Evolutionary conservation across 495 filamentous ascomycete genomes (phyloP), one percentile per base, ranked within the genome.

Genomic region (Bacidia gigantensis): DNA sequence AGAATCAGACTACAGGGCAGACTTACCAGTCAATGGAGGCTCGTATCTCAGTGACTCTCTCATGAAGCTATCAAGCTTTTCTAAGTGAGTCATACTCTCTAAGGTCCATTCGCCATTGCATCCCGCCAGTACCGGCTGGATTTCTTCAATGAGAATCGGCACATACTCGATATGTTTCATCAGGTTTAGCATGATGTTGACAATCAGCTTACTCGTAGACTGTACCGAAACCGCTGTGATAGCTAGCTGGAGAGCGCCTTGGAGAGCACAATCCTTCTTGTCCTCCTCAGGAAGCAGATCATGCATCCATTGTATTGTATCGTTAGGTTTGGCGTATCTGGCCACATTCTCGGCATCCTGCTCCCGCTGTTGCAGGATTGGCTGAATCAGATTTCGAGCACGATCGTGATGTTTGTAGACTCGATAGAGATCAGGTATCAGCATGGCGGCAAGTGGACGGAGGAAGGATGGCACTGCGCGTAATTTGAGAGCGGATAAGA

Each of bases 1-100:
- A 61, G 61, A 42, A 72, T 25, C 21, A 70, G 69, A 43, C 67
- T 69, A 51, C 70, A 68, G 46, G 69, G 18, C 9, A 53, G 32
- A 3, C 40, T 39, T 1, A 11, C 41, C 42, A n/a, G n/a, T n/a
- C n/a, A n/a, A n/a, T n/a, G n/a, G n/a, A n/a, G n/a, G n/a, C n/a
- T n/a, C n/a, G n/a, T n/a, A n/a, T n/a, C n/a, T n/a, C n/a, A n/a
- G n/a, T n/a, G n/a, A n/a, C n/a, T n/a, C n/a, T n/a, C n/a, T n/a
- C n/a, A n/a, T n/a, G n/a, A n/a, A n/a, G n/a, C n/a, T n/a, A n/a
- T n/a, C n/a, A n/a, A n/a, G n/a, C n/a, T n/a, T n/a, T n/a, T n/a
- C n/a, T n/a, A n/a, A n/a, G n/a, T n/a, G n/a, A n/a, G n/a, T n/a
- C n/a, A 53, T 43, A 24, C 21, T 48, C 20, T 35, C 35, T 9